Base-by-base conservation (phyloP, 805 yeast genomes). In the Saccharomyces kudriavzevii region DNA sequence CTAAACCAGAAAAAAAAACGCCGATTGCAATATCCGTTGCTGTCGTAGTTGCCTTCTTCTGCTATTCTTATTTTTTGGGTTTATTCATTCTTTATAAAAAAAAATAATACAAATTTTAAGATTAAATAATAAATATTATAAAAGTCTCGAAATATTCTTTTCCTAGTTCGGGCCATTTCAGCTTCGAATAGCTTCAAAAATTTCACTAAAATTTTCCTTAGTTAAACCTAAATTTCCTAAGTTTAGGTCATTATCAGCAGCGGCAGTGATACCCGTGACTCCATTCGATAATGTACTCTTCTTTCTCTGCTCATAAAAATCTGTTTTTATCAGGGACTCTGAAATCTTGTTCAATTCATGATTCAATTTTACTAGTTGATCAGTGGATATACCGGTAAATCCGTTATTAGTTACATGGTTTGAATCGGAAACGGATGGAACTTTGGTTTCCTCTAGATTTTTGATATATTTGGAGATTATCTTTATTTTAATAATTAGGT, bases 301-400 rank as follows among this genome's bases (percentile, higher is more conserved):
- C 35, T 54, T 55, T 45, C 70, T 57, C 46, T 62, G 60, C 9
- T 54, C 49, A 45, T 63, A 67, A 40, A 65, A 67, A 45, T 67
- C 69, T 27, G 62, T 50, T 51, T 62, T 65, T 17, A 67, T 67
- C 27, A 67, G 53, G 6, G 70, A 67, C 49, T 65, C 69, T 31
- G 70, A 67, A 10, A 67, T 64, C 10, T 48, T 60, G n/a, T 57
- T 59, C 24, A 67, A 50, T 46, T 62, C 66, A 2, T 51, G 51
- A 14, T 58, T 58, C 13, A 54, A 54, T 48, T 61, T 61, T 6
- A 52, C 31, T 13, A 64, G 48, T 8, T 31, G 49, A n/a, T 48
- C 51, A 17, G 31, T 47, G 17, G 28, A 27, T 48, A 27, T 35
- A 6, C 17, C 9, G n/a, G 17, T 35, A 27, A 35, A 47, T 47